Evolutionary conservation across 345 rosid genomes (phyloP), one percentile per base, ranked within the genome.

Genomic region (Balakata baccata): DNA sequence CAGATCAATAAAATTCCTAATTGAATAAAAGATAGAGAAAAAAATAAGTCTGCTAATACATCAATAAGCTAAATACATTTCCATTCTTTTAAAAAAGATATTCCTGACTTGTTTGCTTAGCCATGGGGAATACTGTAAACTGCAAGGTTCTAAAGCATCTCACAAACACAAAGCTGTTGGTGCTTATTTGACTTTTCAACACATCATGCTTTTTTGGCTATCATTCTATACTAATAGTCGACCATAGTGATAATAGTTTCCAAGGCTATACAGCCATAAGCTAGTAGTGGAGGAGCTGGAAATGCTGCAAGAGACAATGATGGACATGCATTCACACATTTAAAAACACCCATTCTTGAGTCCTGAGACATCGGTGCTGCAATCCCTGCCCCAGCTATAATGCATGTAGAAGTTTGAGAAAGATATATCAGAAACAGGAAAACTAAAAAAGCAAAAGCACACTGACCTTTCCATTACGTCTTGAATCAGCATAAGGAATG

Each of bases 391-490:
- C 22, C 50, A 51, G 49, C 37, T 54, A 51, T 39, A 37, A 25
- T 29, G 25, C 45, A 39, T 11, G 64, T 9, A 46, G 17, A 57
- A 64, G 14, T 62, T 8, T n/a, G 13, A 70, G 56, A 61, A 59
- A 41, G 52, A 70, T 10, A 64, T 29, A 50, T 45, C 20, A 17
- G 11, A 60, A 38, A 5, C 39, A 41, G 13, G 68, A 41, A 70
- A 60, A 64, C 53, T 71, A 58, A 68, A 29, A 64, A 64, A 60
- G 70, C 67, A 29, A 57, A 68, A 69, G 52, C 50, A 68, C 65
- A 41, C 76, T 46, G 39, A 91, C 96, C 94, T 91, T 93, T 81
- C 98, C 97, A 61, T 88, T 89, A 45, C 96, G 93, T 81, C 98
- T 87, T 41, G 95, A 81, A 84, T 93, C 96, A 43, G 77, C 78